Evolutionary conservation across 805 yeast genomes (phyloP).

Genomic region (Candida silvatica): DNA sequence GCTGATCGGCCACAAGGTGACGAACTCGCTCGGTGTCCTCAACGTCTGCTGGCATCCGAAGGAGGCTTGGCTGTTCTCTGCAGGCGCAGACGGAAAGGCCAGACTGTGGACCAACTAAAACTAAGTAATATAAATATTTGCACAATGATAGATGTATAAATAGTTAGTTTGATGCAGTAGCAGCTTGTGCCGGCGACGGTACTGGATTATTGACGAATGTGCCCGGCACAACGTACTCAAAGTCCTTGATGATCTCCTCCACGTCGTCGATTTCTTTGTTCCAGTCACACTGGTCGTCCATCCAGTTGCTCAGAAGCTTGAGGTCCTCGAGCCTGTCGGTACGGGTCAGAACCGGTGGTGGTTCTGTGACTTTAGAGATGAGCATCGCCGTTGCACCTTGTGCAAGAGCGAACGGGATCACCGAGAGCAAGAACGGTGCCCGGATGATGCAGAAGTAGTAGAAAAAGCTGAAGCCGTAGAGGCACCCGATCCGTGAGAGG

Average conservation of each 20-base stretch:
- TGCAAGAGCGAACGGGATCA: slow-evolving; percentile 25
- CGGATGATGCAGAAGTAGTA: not conserved
- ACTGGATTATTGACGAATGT: not conserved
- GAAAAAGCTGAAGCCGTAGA: slow-evolving; percentile 3
- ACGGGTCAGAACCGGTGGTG: slow-evolving; percentile 22
- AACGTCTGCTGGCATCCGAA: slow-evolving; percentile 92
- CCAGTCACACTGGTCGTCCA: slow-evolving; percentile 5
- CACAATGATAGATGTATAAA: too few relatives aligned
- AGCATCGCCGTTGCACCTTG: slow-evolving; percentile 46
- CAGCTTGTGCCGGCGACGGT: too few relatives aligned
- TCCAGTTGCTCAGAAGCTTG: slow-evolving; percentile 6
- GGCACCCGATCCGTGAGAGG: slow-evolving; percentile 3
- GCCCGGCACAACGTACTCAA: not conserved
- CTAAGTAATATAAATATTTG: too few relatives aligned
- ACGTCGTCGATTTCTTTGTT: slow-evolving; percentile 1
- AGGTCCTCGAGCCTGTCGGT: slow-evolving; percentile 5
- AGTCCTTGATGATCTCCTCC: slow-evolving; percentile 1
- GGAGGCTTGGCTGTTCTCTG: slow-evolving; percentile 96
- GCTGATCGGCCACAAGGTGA: slow-evolving; percentile 79
- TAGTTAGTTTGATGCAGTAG: too few relatives aligned
- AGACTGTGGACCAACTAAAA: slow-evolving; percentile 85
- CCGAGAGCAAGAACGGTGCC: not conserved
- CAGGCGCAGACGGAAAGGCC: slow-evolving; percentile 96
- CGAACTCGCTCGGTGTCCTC: slow-evolving; percentile 77
- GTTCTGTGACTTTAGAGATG: slow-evolving; percentile 43